Evolutionary conservation across 2,329 filamentous ascomycete genomes (phyloP), one percentile per base, ranked within the genome.

Genomic region (Arachnopeziza araneosa): DNA sequence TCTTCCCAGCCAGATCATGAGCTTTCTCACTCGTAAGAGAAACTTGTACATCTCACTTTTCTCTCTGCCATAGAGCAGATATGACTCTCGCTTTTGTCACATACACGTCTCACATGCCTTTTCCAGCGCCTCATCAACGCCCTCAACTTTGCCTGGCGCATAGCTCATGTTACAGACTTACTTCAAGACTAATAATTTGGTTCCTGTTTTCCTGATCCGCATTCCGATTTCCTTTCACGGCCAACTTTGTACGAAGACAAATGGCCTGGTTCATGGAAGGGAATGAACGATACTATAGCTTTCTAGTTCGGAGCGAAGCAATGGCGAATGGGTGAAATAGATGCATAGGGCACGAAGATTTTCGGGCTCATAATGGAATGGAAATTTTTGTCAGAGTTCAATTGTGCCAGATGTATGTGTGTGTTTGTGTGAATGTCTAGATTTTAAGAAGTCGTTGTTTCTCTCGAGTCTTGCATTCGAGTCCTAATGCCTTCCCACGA

Each of bases 271-370:
- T 66, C 62, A 67, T 58, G 63, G 64, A 66, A 67, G 58, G 66
- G 65, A 66, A 61, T 65, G 66, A 59, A 69, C 61, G 67, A 69
- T 67, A 64, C 63, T 67, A 67, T 67, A 64, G 64, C 59, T 68
- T 67, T 63, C 66, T 61, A 51, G 50, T 63, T 55, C 64, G 62
- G 60, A 68, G 68, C 68, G 64, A 66, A 68, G 64, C 64, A 68
- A 68, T 54, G 70, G 70, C 68, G 69, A 70, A 70, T 56, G 60
- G 68, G 67, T 68, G 64, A 65, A 64, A 67, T 69, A 70, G 68
- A 70, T 63, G 65, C 63, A 68, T 66, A 61, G 65, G 65, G 55
- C 60, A 64, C 61, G 61, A 62, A 55, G 58, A 54, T 64, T 65
- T 61, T 66, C 54, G 55, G 59, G 61, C 63, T 65, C 63, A 63